Conservation (phyloP, 768 basidiomycete species). For the Boletus reticulatus region DNA sequence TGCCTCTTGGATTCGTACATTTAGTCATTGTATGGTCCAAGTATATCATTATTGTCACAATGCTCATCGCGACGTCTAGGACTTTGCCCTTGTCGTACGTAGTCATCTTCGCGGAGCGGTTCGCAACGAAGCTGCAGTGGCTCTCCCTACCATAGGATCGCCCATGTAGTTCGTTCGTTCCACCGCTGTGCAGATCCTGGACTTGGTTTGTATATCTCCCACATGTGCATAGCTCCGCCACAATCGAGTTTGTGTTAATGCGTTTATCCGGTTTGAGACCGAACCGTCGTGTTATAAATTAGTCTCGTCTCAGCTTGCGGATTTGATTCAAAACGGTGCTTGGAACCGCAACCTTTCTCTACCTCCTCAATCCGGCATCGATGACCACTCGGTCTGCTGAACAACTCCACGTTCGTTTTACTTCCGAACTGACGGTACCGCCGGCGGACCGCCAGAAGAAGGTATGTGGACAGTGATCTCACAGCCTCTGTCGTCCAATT, state of each 20-base stretch:
- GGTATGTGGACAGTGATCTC: slow-evolving; percentile 15
- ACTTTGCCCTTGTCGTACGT: slow-evolving; percentile 22
- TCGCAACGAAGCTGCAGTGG: not conserved
- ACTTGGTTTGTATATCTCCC: slow-evolving; percentile 4
- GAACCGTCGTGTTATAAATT: slow-evolving; percentile 7
- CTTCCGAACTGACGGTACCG: slow-evolving; percentile 30
- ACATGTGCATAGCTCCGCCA: slow-evolving; percentile 5
- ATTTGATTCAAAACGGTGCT: not conserved
- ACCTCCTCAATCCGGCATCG: slow-evolving; percentile 18
- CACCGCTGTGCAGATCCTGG: not conserved
- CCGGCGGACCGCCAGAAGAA: slow-evolving; percentile 32
- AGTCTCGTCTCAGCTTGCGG: not conserved
- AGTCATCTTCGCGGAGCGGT: slow-evolving; percentile 1
- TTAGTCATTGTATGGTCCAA: slow-evolving; percentile 17
- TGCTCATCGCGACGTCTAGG: slow-evolving; percentile 14
- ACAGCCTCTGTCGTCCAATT: too few relatives aligned
- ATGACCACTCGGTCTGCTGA: slow-evolving; percentile 16
- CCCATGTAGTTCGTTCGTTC: not conserved
- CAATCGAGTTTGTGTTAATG: slow-evolving; percentile 10
- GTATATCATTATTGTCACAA: not conserved
- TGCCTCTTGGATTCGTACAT: slow-evolving; percentile 17
- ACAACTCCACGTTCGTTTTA: slow-evolving; percentile 32
- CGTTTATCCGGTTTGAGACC: not conserved
- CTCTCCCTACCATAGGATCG: not conserved
- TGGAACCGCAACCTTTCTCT: not conserved